phyloP scores from a whole-genome alignment of 108 stramenopile genomes.

The Conticribra guillardii region DNA sequence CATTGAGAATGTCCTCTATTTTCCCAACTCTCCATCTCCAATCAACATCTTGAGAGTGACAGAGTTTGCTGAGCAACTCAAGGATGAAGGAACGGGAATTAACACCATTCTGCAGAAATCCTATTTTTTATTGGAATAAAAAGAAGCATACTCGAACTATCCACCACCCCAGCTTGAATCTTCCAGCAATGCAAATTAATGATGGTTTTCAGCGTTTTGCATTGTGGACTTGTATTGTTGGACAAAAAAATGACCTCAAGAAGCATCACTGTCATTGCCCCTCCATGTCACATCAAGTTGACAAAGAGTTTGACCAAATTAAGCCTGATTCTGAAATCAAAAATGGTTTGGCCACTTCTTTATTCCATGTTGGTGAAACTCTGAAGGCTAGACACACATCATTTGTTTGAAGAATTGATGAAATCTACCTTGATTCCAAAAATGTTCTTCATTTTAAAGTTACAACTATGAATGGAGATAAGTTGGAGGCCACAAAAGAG shows the following conservation, averaged over 20 bases:
- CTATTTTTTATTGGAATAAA: constrained; percentile 4
- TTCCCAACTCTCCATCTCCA: constrained; percentile 10
- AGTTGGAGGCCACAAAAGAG: no score
- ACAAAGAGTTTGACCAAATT: not conserved
- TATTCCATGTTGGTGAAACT: not conserved
- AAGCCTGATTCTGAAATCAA: not conserved
- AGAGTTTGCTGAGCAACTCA: constrained; percentile 1
- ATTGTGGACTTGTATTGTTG: not conserved
- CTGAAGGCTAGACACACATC: not conserved
- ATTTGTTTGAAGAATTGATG: not conserved
- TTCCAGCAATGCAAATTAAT: constrained; percentile 16
- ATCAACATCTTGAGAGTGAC: constrained; percentile 13
- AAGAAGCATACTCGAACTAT: not conserved
- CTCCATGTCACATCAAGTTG: not conserved
- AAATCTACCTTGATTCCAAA: no score
- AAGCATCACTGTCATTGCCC: not conserved
- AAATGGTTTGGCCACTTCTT: not conserved
- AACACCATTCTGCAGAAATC: not conserved
- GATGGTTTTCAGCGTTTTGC: not conserved
- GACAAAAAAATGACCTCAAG: not conserved
- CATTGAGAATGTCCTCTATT: not conserved
- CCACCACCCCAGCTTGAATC: not conserved
- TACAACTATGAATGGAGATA: no score
- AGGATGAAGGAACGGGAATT: constrained; percentile 11
- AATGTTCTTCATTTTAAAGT: no score